These are phyloP conservation scores for Vigna radiata DNA, from an alignment of 306 rosid genomes.

Conservation along the genomic window DNA sequence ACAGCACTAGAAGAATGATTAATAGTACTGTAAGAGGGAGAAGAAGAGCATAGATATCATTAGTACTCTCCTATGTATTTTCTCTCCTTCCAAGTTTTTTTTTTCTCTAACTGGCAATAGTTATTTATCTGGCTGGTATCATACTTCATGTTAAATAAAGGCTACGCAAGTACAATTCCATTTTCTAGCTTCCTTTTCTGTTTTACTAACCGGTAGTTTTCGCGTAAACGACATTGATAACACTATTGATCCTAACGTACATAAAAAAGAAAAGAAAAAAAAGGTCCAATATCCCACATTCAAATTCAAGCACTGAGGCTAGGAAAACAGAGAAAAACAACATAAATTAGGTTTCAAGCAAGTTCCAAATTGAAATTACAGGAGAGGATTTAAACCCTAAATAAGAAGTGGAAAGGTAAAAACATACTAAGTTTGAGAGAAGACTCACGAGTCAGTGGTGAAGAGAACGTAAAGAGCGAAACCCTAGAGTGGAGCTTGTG, in stretches of 20 bases:
- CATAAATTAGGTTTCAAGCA: neutral
- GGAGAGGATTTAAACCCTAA: conserved; percentile 34
- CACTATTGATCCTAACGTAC: neutral
- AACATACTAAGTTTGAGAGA: conserved; percentile 29
- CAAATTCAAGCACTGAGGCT: conserved; percentile 6
- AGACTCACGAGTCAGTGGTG: conserved; percentile 41
- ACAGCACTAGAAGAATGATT: neutral
- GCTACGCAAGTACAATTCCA: neutral
- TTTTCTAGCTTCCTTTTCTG: neutral
- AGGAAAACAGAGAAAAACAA: neutral
- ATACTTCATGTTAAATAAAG: neutral
- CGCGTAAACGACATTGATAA: conserved; percentile 22
- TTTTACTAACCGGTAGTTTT: neutral
- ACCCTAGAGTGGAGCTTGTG: conserved; percentile 40
- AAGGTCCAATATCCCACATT: neutral
- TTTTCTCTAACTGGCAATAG: neutral
- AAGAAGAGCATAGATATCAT: neutral
- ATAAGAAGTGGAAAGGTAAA: neutral
- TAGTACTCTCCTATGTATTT: neutral
- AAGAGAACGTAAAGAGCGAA: conserved; percentile 34
- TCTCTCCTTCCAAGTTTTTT: neutral
- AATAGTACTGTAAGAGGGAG: neutral
- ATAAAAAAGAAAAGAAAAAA: neutral
- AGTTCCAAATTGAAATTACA: conserved; percentile 7
- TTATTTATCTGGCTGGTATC: neutral